Conservation (phyloP, 108 stramenopile genomes). For the Heterococcus sp. region DNA sequence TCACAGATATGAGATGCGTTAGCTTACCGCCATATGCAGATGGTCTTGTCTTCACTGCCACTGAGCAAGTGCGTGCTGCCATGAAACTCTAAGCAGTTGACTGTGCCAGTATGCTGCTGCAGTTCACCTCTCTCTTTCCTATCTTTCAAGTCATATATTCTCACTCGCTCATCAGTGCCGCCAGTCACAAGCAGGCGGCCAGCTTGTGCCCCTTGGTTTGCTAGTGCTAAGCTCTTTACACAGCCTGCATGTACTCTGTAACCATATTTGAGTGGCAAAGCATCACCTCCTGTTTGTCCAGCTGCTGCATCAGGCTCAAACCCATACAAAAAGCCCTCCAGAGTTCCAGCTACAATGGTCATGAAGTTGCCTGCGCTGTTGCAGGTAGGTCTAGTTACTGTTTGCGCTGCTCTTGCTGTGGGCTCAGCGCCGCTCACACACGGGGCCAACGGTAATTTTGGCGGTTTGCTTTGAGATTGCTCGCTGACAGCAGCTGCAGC, state of each 20-base stretch:
- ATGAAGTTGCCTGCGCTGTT: too few relatives aligned
- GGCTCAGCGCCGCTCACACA: too few relatives aligned
- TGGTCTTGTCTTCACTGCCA: conserved; percentile 47
- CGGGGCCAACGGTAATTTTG: too few relatives aligned
- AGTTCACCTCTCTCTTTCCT: conserved; percentile 40
- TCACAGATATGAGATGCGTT: too few relatives aligned
- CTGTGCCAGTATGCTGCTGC: conserved; percentile 47
- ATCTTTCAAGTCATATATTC: conserved; percentile 38
- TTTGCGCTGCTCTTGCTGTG: too few relatives aligned
- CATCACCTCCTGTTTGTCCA: not conserved
- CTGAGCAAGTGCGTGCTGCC: conserved; percentile 50
- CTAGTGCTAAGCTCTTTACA: conserved; percentile 34
- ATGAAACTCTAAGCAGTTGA: conserved; percentile 52
- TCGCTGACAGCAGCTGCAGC: too few relatives aligned
- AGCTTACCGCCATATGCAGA: conserved; percentile 50
- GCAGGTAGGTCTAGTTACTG: too few relatives aligned
- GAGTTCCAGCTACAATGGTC: conserved; percentile 33
- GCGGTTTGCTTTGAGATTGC: too few relatives aligned
- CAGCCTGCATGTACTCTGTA: conserved; percentile 41
- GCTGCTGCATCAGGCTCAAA: conserved; percentile 2
- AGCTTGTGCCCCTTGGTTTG: conserved; percentile 9
- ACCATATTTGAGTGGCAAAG: conserved; percentile 11
- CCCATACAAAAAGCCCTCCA: conserved; percentile 43
- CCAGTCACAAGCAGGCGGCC: conserved; percentile 43
- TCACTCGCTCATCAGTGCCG: conserved; percentile 37